Conservation (phyloP, 73 alveolate species). For the Paramecium pentaurelia region DNA sequence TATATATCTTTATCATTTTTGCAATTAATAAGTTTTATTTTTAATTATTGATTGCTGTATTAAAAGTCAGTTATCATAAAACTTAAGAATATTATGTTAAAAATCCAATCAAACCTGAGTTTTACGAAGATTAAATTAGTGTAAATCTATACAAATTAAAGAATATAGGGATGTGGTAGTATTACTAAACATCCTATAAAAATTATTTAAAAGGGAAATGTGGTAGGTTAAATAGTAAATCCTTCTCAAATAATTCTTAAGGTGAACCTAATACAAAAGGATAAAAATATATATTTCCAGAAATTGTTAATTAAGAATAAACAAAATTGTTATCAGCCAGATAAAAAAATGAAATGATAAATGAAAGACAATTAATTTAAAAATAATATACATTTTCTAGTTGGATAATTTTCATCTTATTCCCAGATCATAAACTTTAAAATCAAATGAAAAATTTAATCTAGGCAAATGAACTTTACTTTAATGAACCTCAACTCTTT, state of each 20-base stretch:
- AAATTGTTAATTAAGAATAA: not conserved
- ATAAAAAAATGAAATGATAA: conserved; percentile 3
- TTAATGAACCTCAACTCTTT: not conserved
- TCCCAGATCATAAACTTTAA: not conserved
- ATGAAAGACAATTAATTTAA: not conserved
- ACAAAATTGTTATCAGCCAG: conserved; percentile 1
- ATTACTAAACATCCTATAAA: not conserved
- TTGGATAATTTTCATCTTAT: not conserved
- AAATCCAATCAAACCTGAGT: conserved; percentile 14
- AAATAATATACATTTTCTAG: not conserved
- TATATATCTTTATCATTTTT: not conserved
- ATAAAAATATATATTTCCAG: not conserved
- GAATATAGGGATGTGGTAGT: not conserved
- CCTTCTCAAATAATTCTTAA: not conserved
- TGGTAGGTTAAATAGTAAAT: not conserved
- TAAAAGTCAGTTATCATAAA: conserved; percentile 23
- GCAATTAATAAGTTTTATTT: conserved; percentile 1
- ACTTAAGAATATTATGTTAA: conserved; percentile 3
- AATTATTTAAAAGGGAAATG: not conserved
- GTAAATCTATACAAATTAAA: not conserved
- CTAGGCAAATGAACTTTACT: not conserved
- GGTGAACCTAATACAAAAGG: not conserved
- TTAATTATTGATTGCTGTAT: not conserved
- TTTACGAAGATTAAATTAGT: not conserved
- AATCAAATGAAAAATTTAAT: not conserved